phyloP scores from a whole-genome alignment of 768 basidiomycete species.

The Kwoniella sp. region DNA sequence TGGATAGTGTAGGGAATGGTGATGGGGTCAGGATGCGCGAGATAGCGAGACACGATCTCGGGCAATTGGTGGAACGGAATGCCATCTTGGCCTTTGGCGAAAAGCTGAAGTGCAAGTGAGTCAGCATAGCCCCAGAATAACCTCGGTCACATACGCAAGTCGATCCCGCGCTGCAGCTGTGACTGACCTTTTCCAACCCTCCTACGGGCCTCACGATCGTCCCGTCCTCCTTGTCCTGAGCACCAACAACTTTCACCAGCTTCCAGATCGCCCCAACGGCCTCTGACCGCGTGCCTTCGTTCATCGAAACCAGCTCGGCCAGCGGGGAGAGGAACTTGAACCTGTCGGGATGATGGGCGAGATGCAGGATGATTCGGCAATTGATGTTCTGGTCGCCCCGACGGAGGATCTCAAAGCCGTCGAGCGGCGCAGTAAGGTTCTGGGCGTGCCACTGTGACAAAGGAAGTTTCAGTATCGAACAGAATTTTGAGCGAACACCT shows the following conservation, averaged over 20 bases:
- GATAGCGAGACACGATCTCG: conserved; percentile 78
- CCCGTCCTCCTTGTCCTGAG: conserved; percentile 61
- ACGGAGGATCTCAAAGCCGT: conserved; percentile 83
- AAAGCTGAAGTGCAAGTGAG: conserved; percentile 22
- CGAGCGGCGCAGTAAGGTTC: conserved; percentile 61
- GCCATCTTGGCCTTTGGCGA: conserved; percentile 33
- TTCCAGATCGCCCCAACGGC: conserved; percentile 86
- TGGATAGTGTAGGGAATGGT: conserved; percentile 67
- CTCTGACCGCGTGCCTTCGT: conserved; percentile 80
- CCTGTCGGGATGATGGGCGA: conserved; percentile 84
- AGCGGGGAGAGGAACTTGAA: conserved; percentile 78
- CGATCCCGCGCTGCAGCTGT: background rate
- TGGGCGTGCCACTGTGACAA: conserved; percentile 55
- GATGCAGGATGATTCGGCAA: conserved; percentile 77
- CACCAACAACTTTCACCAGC: conserved; percentile 85
- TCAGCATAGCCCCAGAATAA: conserved; percentile 3
- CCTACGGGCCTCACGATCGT: conserved; percentile 48
- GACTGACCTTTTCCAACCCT: conserved; percentile 50
- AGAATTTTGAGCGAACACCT: conserved; percentile 60
- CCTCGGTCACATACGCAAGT: background rate
- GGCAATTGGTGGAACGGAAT: conserved; percentile 79
- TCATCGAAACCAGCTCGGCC: conserved; percentile 66
- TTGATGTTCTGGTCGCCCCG: conserved; percentile 78
- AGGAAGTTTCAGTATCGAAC: conserved; percentile 37
- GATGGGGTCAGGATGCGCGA: conserved; percentile 76